Evolutionary conservation across 495 filamentous ascomycete species (phyloP).

Genomic region (Hypomontagnella submonticulosa): DNA sequence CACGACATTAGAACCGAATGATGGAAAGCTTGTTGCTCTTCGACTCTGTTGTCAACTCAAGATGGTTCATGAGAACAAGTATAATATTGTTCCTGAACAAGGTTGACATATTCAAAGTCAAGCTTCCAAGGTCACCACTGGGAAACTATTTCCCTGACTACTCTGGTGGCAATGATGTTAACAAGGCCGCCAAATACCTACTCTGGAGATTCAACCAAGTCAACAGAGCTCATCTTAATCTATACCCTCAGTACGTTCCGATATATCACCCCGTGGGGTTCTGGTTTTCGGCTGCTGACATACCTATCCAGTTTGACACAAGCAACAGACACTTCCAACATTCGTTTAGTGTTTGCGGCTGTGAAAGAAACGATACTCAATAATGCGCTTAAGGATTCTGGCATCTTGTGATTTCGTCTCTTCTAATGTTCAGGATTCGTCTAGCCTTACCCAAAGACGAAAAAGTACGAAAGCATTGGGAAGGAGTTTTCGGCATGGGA

Average conservation of each 20-base stretch:
- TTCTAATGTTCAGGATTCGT: conserved; percentile 8
- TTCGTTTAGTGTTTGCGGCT: conserved; percentile 95
- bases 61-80: conserved; percentile 98
- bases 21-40: conserved; percentile 98
- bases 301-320: conserved; percentile 79
- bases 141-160: conserved; percentile 98
- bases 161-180: conserved; percentile 95
- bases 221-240: conserved; percentile 92
- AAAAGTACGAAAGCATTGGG: conserved; percentile 45
- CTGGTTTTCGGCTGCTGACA: conserved; percentile 47
- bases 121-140: conserved; percentile 87
- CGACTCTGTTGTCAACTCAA: conserved; percentile 97
- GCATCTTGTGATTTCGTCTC: conserved; percentile 77
- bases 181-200: conserved; percentile 96
- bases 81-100: conserved; percentile 99
- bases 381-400: conserved; percentile 97
- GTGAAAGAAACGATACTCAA: conserved; percentile 99
- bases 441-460: conserved; percentile 28
- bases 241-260: conserved; percentile 91
- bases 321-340: conserved; percentile 98
- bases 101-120: conserved; percentile 96
- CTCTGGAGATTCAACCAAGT: conserved; percentile 99
- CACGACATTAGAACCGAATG: conserved; percentile 84
- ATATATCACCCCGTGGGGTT: conserved; percentile 3
- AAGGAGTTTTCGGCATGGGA: conserved; percentile 46